Evolutionary conservation across 148 eudicot species (phyloP), one percentile per base, ranked within the genome.

Genomic region (Chenopodium formosanum): DNA sequence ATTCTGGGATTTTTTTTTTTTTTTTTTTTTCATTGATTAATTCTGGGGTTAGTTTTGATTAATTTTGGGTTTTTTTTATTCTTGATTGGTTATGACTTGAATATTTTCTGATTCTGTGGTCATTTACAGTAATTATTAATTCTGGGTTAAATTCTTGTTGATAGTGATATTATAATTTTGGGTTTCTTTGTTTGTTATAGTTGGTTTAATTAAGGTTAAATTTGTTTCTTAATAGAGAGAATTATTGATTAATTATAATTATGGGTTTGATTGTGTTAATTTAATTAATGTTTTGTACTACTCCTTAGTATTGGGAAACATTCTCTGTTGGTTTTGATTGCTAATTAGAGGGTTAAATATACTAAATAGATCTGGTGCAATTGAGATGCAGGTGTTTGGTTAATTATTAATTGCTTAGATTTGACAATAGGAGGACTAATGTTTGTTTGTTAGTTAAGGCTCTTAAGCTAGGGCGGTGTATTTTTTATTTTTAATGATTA

Each of bases 311-410:
- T 62, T 34, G 9, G 65, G 29, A 46, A 74, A 64, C 83, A 81
- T 74, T 81, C 78, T 80, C 46, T 73, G 73, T 68, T 79, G 63
- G 73, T 34, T 40, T 37, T 48, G 37, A 27, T 79, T 71, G 12
- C 5, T 8, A 62, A n/a, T 40, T 40, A 14, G 48, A 27, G 71
- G 47, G 77, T 78, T 23, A 70, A 78, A 64, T 70, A 56, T 12
- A 25, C 6, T 34, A 66, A 60, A 47, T 40, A 48, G 7, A 52
- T 79, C 70, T 58, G 69, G 64, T 66, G 52, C 76, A 52, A 47
- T 46, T 69, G 37, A 70, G 74, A 65, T 52, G 50, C 64, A 75
- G 50, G 73, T 29, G 32, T 65, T 52, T 62, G 80, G 31, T 62
- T 75, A 29, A 53, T 10, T 50, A 34, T 25, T 32, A 27, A 62